phyloP scores from a whole-genome alignment of 2,329 filamentous ascomycete genomes.

The Colletotrichum noveboracense region DNA sequence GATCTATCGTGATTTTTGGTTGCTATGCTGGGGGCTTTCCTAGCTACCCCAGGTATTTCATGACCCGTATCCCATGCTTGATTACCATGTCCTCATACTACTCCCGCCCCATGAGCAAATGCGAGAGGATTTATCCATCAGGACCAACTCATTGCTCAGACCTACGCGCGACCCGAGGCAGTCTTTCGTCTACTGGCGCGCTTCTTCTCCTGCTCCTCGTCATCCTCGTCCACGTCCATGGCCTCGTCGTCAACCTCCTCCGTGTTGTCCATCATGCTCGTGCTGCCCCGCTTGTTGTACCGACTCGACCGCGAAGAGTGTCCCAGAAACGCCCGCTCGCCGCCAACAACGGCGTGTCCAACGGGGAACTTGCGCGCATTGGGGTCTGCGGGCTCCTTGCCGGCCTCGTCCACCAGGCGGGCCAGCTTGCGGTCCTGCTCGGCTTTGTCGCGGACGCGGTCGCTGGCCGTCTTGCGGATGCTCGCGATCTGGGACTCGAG shows the following conservation, averaged over 20 bases:
- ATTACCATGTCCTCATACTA: background rate
- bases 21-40: background rate
- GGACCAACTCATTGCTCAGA: background rate
- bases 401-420: slow-evolving; percentile 49
- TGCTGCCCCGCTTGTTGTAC: slow-evolving; percentile 22
- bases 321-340: slow-evolving; percentile 13
- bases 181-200: slow-evolving; percentile 60
- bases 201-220: slow-evolving; percentile 52
- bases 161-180: slow-evolving; percentile 29
- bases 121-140: background rate
- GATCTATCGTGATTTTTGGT: background rate
- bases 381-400: slow-evolving; percentile 33
- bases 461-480: slow-evolving; percentile 65
- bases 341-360: background rate
- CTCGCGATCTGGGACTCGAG: slow-evolving; percentile 77
- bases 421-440: slow-evolving; percentile 54
- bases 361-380: slow-evolving; percentile 23
- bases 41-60: background rate
- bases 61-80: background rate
- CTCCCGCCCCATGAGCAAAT: background rate
- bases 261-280: slow-evolving; percentile 45
- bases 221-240: slow-evolving; percentile 62
- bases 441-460: slow-evolving; percentile 55
- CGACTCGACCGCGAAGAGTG: slow-evolving; percentile 28
- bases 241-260: slow-evolving; percentile 50